phyloP scores from a whole-genome alignment of 495 filamentous ascomycete species.

The Aspergillus bridgeri region DNA sequence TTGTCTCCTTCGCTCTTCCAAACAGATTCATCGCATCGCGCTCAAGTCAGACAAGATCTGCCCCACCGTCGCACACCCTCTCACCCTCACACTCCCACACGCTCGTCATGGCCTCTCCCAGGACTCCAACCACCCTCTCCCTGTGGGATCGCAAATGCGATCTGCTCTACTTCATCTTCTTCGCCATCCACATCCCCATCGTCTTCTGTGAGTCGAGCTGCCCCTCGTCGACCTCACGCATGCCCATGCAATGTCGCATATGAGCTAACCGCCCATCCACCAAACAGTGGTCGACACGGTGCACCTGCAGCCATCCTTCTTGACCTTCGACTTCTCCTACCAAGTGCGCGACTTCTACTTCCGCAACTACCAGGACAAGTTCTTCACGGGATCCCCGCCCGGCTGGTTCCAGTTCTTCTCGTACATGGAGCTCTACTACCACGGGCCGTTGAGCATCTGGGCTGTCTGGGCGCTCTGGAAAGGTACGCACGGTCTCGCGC shows the following conservation, averaged over 20 bases:
- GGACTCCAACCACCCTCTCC: slow-evolving; percentile 13
- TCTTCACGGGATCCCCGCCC: slow-evolving; percentile 59
- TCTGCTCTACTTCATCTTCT: slow-evolving; percentile 66
- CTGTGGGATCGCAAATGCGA: slow-evolving; percentile 49
- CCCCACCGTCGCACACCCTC: not conserved
- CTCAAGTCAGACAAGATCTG: slow-evolving; percentile 5
- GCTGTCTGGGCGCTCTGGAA: slow-evolving; percentile 49
- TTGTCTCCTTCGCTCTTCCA: slow-evolving; percentile 5
- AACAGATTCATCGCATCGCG: not conserved
- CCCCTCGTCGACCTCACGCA: slow-evolving; percentile 3
- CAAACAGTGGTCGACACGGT: slow-evolving; percentile 60
- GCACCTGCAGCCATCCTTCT: slow-evolving; percentile 56
- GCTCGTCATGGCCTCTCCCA: not conserved
- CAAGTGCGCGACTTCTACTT: slow-evolving; percentile 61
- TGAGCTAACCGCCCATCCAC: not conserved
- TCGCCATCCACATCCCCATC: slow-evolving; percentile 63
- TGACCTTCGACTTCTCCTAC: slow-evolving; percentile 49
- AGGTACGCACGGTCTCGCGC: slow-evolving; percentile 40
- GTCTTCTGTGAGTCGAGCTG: slow-evolving; percentile 56
- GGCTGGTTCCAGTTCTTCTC: slow-evolving; percentile 69
- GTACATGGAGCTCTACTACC: slow-evolving; percentile 65
- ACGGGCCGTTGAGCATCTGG: slow-evolving; percentile 67
- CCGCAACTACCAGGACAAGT: slow-evolving; percentile 67
- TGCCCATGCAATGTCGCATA: slow-evolving; percentile 6
- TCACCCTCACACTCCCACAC: not conserved